Evolutionary conservation across 2,329 filamentous ascomycete species (phyloP).

Genomic region (Periglandula ipomoeae): DNA sequence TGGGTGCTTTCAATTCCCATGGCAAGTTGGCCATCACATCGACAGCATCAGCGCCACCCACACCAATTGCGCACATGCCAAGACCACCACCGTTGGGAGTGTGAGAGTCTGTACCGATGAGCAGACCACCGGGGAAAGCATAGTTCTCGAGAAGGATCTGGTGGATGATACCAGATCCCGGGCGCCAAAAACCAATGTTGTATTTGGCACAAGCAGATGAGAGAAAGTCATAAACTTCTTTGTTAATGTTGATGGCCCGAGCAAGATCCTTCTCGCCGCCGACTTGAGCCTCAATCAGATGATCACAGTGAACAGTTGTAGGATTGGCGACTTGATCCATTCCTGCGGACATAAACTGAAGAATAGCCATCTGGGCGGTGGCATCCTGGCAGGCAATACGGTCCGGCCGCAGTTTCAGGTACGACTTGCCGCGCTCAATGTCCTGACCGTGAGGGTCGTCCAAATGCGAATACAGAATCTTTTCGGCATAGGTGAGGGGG

Average conservation of each 20-base stretch:
- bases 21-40: constrained; percentile 97
- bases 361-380: constrained; percentile 98
- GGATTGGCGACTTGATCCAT: constrained; percentile 94
- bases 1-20: constrained; percentile 97
- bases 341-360: constrained; percentile 99
- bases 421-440: constrained; percentile 89
- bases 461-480: constrained; percentile 97
- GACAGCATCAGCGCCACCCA: constrained; percentile 95
- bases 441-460: constrained; percentile 95
- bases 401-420: constrained; percentile 93
- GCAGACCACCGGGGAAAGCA: constrained; percentile 93
- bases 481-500: constrained; percentile 92
- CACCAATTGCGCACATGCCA: constrained; percentile 89
- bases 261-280: constrained; percentile 91
- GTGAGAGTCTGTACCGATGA: constrained; percentile 97
- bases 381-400: constrained; percentile 99
- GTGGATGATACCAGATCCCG: constrained; percentile 98
- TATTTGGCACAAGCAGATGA: constrained; percentile 93
- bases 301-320: constrained; percentile 94
- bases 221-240: constrained; percentile 98
- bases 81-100: constrained; percentile 96
- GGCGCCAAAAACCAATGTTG: constrained; percentile 99
- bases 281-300: constrained; percentile 95
- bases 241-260: constrained; percentile 88
- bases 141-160: constrained; percentile 99